A percentile compares a stretch with the other conserved stretches of the same genome.
Conservation (phyloP, 495 filamentous ascomycete species). For the Aspergillus coremiiformis region DNA sequence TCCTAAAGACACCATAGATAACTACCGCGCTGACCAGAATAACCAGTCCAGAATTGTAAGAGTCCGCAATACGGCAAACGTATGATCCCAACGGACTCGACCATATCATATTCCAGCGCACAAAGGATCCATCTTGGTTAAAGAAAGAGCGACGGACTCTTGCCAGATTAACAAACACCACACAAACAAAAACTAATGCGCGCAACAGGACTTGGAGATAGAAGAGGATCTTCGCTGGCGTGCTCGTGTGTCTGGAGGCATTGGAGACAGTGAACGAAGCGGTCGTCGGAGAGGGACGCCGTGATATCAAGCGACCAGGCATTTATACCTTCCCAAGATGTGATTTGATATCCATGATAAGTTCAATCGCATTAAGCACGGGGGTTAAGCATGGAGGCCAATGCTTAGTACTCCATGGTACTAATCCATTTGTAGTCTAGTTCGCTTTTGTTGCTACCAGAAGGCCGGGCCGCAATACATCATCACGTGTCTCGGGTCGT, state of each 20-base stretch:
- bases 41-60: constrained; percentile 26
- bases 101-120: constrained; percentile 30
- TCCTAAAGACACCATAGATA: constrained; percentile 43
- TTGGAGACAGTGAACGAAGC: constrained; percentile 80
- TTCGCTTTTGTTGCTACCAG: not conserved
- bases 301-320: constrained; percentile 51
- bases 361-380: not conserved
- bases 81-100: constrained; percentile 22
- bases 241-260: constrained; percentile 46
- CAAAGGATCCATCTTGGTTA: constrained; percentile 13
- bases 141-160: constrained; percentile 28
- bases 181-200: constrained; percentile 32
- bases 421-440: constrained; percentile 19
- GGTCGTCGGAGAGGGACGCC: constrained; percentile 78
- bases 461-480: constrained; percentile 8
- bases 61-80: constrained; percentile 30
- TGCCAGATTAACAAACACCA: constrained; percentile 35
- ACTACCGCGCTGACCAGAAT: constrained; percentile 24
- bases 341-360: not conserved
- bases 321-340: constrained; percentile 15
- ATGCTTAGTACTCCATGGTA: not conserved
- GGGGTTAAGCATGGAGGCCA: not conserved
- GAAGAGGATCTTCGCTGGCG: constrained; percentile 49
- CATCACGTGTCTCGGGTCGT: constrained; percentile 21
- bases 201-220: constrained; percentile 44